Evolutionary conservation across 768 basidiomycete genomes (phyloP), one percentile per base, ranked within the genome.

Genomic region (Calocybe cyanea): DNA sequence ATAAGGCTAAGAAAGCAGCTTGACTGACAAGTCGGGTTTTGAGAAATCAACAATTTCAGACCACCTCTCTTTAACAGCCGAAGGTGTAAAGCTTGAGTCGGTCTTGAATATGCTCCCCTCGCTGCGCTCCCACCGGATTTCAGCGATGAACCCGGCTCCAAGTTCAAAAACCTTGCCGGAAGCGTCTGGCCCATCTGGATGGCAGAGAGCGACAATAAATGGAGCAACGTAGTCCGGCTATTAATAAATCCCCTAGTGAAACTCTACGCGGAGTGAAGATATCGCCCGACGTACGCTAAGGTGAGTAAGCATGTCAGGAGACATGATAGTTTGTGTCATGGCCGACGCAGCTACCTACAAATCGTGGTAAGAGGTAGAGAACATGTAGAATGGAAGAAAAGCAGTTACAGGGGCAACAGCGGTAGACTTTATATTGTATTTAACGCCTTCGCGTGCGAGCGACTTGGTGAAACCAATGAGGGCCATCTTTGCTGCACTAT

Each of bases 401-500:
- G 25, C 7, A 36, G 85, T 15, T 65, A 94, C 90, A 0, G 95
- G 95, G 2, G 92, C 92, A 53, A 99, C 86, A n/a, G 75, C 88
- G 41, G 82, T 83, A 1, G 87, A 79, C 58, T 81, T 82, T 63
- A 97, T 97, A 55, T 80, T 80, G 63, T 95, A 93, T 64, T 95
- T 96, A 30, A 73, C 86, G 28, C 96, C 96, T 65, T 99, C 96
- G 18, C 80, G 72, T 2, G 94, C 92, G 28, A 99, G 77, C 4
- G 95, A 92, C 63, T 92, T 92, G 14, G 93, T 91, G 67, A 97
- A 96, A 0, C 74, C 85, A 41, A 97, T 76, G 28, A 99, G 78
- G 53, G 85, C 92, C 91, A 96, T 94, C 76, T 99, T 98, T 1
- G 94, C 95, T 2, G 95, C 92, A 38, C 92, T 93, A 65, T 98